Conservation (phyloP, 805 yeast species). For the Candida berthetii region DNA sequence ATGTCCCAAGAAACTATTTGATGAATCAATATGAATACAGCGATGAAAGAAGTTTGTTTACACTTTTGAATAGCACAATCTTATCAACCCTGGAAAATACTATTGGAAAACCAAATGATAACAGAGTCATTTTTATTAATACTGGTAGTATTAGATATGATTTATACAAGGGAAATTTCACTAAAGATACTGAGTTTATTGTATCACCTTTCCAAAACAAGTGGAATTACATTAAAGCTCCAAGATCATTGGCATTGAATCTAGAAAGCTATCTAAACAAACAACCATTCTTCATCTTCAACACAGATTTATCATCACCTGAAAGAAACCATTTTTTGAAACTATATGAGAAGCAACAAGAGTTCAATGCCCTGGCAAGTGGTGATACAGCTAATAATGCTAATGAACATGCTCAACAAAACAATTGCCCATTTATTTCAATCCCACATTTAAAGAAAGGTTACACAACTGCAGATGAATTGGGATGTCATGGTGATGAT, state of each 20-base stretch:
- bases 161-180: slow-evolving; percentile 77
- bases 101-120: slow-evolving; percentile 21
- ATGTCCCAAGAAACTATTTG: slow-evolving; percentile 60
- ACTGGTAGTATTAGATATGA: slow-evolving; percentile 90
- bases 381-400: background rate
- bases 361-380: background rate
- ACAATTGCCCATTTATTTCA: slow-evolving; percentile 9
- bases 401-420: background rate
- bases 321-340: slow-evolving; percentile 3
- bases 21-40: slow-evolving; percentile 63
- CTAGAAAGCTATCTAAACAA: slow-evolving; percentile 54
- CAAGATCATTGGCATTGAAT: slow-evolving; percentile 47
- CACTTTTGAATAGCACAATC: slow-evolving; percentile 51
- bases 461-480: slow-evolving; percentile 77
- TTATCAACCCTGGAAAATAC: slow-evolving; percentile 38
- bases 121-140: slow-evolving; percentile 61
- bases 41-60: slow-evolving; percentile 49
- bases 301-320: slow-evolving; percentile 12
- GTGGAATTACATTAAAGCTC: slow-evolving; percentile 67
- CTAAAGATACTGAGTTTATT: slow-evolving; percentile 71
- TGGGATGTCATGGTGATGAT: slow-evolving; percentile 86
- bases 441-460: slow-evolving; percentile 45
- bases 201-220: slow-evolving; percentile 81
- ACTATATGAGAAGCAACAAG: background rate
- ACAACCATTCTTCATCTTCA: slow-evolving; percentile 31